Conservation (phyloP, 371 early-diverging fungal species). For the Ordospora pajunii region DNA sequence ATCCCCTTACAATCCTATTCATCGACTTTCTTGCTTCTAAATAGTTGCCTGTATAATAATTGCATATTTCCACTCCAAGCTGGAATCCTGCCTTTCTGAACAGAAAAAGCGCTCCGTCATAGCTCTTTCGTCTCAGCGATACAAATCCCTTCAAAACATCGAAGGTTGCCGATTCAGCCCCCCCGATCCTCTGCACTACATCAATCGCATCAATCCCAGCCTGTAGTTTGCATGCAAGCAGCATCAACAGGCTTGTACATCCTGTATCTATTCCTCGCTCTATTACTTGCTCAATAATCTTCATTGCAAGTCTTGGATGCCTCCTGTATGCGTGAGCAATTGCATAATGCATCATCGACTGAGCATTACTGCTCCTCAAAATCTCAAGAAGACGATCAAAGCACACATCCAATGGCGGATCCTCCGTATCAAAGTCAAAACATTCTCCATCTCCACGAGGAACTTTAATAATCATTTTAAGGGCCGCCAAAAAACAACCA, state of each 20-base stretch:
- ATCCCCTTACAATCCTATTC: conserved; percentile 3
- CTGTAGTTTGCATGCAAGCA: conserved; percentile 2
- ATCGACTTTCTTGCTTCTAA: neutral
- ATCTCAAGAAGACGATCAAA: conserved; percentile 2
- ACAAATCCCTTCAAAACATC: conserved; percentile 38
- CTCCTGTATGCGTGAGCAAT: conserved; percentile 12
- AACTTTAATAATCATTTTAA: conserved; percentile 10
- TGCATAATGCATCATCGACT: neutral
- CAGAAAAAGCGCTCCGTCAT: conserved; percentile 21
- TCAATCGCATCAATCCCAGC: neutral
- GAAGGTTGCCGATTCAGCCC: neutral
- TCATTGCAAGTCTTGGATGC: neutral
- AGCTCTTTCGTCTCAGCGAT: conserved; percentile 7
- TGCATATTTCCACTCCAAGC: conserved; percentile 39
- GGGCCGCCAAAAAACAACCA: neutral
- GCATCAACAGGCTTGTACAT: neutral
- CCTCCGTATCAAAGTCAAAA: conserved; percentile 16
- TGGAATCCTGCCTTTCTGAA: conserved; percentile 31
- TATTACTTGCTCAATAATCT: neutral
- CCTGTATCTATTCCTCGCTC: neutral
- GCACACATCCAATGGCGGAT: conserved; percentile 1
- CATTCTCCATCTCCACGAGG: neutral
- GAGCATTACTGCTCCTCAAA: neutral
- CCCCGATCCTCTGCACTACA: neutral
- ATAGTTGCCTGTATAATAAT: conserved; percentile 4